Evolutionary conservation across 2,329 filamentous ascomycete genomes (phyloP), one percentile per base, ranked within the genome.

Genomic region (Hypoxylon sp.): DNA sequence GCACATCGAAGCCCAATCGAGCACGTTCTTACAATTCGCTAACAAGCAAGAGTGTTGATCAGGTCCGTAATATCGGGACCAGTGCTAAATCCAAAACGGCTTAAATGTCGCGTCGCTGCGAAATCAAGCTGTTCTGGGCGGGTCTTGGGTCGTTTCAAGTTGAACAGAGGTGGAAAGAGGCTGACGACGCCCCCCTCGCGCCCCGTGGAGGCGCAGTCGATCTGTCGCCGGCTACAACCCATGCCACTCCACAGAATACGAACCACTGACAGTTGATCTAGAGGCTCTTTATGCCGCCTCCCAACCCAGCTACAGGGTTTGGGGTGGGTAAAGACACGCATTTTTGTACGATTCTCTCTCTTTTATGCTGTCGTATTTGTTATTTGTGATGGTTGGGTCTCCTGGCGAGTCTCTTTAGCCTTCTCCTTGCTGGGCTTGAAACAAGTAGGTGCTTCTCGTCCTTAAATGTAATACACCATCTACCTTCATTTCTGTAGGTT

Each of bases 81-180:
- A 53, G 31, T 44, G 19, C 57, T 33, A 61, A 70, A 63, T 63
- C 47, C 44, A 57, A 68, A 70, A 65, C 62, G 26, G 33, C 39
- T 46, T 11, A 37, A 52, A 42, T 47, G 55, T 54, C 47, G 52
- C 63, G 59, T 55, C 37, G 39, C 55, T 46, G 55, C 56, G 33
- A 69, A 63, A 35, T 68, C 59, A 68, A 70, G 60, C 58, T 24
- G 61, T 35, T 17, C 8, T 52, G 31, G 51, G 57, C 53, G 63
- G 59, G 63, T 57, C 69, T 64, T 62, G 51, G 60, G 5, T 51
- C 55, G 69, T 71, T 71, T 71, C 69, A 71, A 65, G 51, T 69
- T 37, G 39, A 24, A 19, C 24, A 48, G 29, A 46, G 53, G 26
- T 47, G 24, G 14, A 44, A 63, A 70, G 63, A 54, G 48, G 66